A percentile compares a stretch with the other conserved stretches of the same genome.
Conservation (phyloP, 2,329 filamentous ascomycete species). For the Cladosporium velox region DNA sequence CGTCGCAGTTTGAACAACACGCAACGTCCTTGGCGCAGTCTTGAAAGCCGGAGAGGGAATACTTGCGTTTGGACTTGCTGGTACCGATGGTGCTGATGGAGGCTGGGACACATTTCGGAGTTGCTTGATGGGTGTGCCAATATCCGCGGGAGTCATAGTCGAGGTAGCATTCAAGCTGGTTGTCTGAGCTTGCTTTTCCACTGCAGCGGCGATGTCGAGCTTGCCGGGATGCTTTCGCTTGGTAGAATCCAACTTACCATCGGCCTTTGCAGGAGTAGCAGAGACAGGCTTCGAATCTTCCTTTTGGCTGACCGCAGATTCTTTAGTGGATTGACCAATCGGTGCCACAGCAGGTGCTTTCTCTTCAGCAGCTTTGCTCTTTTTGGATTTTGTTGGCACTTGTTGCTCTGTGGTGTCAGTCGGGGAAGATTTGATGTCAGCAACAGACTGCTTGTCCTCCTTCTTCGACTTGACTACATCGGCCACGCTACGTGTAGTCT, state of each 20-base stretch:
- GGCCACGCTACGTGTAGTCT: constrained; percentile 10
- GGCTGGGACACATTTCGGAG: constrained; percentile 48
- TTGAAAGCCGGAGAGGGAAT: constrained; percentile 47
- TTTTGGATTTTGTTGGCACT: neutral
- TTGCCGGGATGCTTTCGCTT: constrained; percentile 48
- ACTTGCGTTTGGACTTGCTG: constrained; percentile 55
- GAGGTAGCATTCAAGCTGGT: constrained; percentile 15
- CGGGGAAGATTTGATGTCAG: neutral
- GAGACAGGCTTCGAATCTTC: neutral
- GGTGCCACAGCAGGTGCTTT: neutral
- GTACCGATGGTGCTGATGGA: constrained; percentile 54
- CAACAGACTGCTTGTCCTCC: neutral
- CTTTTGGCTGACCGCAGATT: neutral
- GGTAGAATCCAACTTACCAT: constrained; percentile 27
- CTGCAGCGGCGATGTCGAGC: constrained; percentile 48
- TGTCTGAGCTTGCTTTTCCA: constrained; percentile 29
- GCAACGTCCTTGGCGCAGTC: constrained; percentile 64
- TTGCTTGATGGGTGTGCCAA: constrained; percentile 38
- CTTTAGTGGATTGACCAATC: neutral
- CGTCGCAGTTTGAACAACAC: constrained; percentile 69
- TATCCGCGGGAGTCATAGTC: constrained; percentile 24
- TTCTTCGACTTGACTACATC: constrained; percentile 17
- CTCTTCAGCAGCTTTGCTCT: constrained; percentile 6
- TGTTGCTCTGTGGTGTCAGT: neutral
- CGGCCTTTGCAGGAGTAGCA: constrained; percentile 9